Base-by-base conservation (phyloP, 371 early-diverging fungal genomes). In the Mucor plumbeus region DNA sequence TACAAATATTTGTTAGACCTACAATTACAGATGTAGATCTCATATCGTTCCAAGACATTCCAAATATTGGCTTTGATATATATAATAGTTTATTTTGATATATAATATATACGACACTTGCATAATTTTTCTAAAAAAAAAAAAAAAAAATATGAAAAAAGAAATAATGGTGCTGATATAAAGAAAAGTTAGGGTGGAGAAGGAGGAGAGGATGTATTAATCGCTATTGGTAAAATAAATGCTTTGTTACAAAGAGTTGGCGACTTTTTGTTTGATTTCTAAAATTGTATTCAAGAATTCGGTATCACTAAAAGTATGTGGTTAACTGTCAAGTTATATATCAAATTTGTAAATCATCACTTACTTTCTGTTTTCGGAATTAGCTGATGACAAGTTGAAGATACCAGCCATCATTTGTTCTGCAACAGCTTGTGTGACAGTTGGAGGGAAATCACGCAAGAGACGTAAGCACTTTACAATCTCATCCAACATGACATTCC, bases 371-470 rank as follows among this genome's bases (percentile, higher is more conserved):
- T 82, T 76, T 47, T 79, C 79, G 44, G 82, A 79, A 65, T 82
- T 82, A 5, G 79, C 82, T 63, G 74, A 73, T 11, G 82, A 82
- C 19, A 94, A 68, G 62, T 82, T 86, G 61, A 89, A 77, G 19
- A 95, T 82, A 41, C 93, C 95, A 2, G 94, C 91, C 90, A 91
- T 91, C 81, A 90, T 84, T 70, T 91, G 93, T 64, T 92, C 93
- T 7, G 87, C 90, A 15, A 93, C 88, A 39, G 85, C 81, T 43
- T 86, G 86, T 14, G 91, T 84, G 10, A 89, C 82, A 36, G 90
- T 88, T 7, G 82, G 82, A 7, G 92, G 91, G 60, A 93, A 80
- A 50, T 83, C 80, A 10, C 80, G 82, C 38, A 94, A 69, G 1
- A 88, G 67, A 44, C 87, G 81, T 63, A 94, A 69, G 33, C 90